Evolutionary conservation across 2,329 filamentous ascomycete genomes (phyloP).

Genomic region (Penicillium sp.): DNA sequence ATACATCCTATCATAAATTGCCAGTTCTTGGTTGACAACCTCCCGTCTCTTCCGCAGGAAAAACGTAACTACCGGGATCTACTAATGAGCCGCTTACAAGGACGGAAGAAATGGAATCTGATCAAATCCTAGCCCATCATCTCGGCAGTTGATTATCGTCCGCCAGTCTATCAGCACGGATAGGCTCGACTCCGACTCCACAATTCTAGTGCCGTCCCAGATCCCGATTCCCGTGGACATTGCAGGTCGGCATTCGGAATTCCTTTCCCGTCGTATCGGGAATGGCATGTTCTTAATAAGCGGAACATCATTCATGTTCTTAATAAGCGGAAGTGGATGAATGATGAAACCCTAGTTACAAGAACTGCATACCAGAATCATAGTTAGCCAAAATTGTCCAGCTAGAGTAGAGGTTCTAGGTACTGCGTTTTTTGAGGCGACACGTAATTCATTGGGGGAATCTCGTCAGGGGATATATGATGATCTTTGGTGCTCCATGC

Average conservation of each 20-base stretch:
- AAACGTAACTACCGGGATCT: too few species aligned
- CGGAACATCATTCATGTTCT: background rate
- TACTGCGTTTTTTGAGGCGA: too few species aligned
- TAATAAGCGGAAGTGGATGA: background rate
- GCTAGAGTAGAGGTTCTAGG: too few species aligned
- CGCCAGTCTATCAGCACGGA: background rate
- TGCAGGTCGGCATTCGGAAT: background rate
- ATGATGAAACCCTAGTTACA: background rate
- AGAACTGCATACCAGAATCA: too few species aligned
- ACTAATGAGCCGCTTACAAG: too few species aligned
- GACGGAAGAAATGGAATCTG: too few species aligned
- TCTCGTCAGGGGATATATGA: too few species aligned
- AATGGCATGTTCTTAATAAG: background rate
- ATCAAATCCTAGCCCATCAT: background rate
- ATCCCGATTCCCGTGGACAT: background rate
- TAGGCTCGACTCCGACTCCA: background rate
- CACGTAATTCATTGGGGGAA: too few species aligned
- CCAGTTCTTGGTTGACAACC: background rate
- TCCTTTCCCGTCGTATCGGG: background rate
- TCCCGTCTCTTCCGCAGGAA: too few species aligned
- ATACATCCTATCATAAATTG: constrained; percentile 22
- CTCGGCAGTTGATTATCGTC: background rate
- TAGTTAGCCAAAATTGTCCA: too few species aligned
- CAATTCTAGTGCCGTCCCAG: background rate
- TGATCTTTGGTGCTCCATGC: too few species aligned